phyloP scores from a whole-genome alignment of 106 monocot species.

The Dactylorhiza incarnata region DNA sequence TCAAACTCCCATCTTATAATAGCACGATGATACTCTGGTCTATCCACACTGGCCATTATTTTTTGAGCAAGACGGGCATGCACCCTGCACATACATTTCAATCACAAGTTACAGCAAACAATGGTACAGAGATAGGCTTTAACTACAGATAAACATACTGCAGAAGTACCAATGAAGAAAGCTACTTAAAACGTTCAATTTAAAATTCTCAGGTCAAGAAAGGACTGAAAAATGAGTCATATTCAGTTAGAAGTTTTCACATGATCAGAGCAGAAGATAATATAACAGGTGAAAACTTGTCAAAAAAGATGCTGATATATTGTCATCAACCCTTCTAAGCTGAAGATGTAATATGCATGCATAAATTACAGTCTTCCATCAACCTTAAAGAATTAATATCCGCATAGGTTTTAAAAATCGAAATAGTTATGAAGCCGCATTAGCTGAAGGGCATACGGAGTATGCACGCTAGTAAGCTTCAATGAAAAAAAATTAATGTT shows the following conservation, averaged over 20 bases:
- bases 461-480: no score
- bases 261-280: no score
- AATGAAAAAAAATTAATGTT: no score
- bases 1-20: conserved; percentile 62
- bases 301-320: no score
- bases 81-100: conserved; percentile 43
- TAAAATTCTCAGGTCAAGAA: neutral
- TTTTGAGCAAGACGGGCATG: conserved; percentile 45
- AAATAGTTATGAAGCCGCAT: no score
- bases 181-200: neutral
- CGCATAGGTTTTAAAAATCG: no score
- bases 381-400: no score
- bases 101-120: neutral
- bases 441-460: no score
- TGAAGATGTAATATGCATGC: no score
- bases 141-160: neutral
- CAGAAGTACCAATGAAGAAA: neutral
- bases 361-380: no score
- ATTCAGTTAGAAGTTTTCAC: neutral
- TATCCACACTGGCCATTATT: conserved; percentile 43
- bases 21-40: conserved; percentile 78
- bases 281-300: no score
- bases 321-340: no score
- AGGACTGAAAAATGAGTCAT: neutral
- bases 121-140: neutral